A percentile compares a stretch with the other conserved stretches of the same genome.
Evolutionary conservation across 257 asterid species (phyloP).

Genomic region (Solanum pimpinellifolium): DNA sequence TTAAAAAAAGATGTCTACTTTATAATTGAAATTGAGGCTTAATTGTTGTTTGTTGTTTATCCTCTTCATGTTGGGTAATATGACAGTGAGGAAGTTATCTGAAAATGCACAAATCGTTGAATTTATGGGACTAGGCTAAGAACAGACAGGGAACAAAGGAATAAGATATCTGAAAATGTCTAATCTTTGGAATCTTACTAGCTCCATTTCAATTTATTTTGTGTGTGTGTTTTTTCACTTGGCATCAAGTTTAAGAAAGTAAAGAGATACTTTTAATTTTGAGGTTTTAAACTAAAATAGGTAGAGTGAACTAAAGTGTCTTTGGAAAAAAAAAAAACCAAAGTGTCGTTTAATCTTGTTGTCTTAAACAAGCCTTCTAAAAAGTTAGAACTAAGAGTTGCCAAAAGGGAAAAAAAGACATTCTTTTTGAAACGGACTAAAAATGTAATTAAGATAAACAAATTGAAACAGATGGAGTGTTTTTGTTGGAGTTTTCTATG

Average conservation of each 20-base stretch:
- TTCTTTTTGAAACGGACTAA: neutral
- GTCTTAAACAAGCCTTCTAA: neutral
- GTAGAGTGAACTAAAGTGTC: neutral
- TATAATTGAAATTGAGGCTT: neutral
- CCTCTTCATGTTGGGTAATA: neutral
- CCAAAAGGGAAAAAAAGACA: neutral
- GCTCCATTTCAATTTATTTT: neutral
- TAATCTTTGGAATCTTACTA: neutral
- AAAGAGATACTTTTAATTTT: neutral
- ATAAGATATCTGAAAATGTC: neutral
- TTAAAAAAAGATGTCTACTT: neutral
- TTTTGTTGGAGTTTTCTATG: neutral
- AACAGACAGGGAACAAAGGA: neutral
- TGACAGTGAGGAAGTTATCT: neutral
- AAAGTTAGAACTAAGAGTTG: neutral
- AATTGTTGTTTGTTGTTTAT: neutral
- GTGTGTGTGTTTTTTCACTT: neutral
- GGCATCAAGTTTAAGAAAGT: neutral
- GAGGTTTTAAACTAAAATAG: neutral
- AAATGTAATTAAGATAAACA: no score
- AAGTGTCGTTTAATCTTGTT: neutral
- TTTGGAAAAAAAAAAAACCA: neutral
- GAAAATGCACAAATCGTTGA: neutral
- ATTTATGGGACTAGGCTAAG: neutral
- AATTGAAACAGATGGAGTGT: no score